phyloP scores from a whole-genome alignment of 2,329 filamentous ascomycete species.

The Ceratocystis cacaofunesta region DNA sequence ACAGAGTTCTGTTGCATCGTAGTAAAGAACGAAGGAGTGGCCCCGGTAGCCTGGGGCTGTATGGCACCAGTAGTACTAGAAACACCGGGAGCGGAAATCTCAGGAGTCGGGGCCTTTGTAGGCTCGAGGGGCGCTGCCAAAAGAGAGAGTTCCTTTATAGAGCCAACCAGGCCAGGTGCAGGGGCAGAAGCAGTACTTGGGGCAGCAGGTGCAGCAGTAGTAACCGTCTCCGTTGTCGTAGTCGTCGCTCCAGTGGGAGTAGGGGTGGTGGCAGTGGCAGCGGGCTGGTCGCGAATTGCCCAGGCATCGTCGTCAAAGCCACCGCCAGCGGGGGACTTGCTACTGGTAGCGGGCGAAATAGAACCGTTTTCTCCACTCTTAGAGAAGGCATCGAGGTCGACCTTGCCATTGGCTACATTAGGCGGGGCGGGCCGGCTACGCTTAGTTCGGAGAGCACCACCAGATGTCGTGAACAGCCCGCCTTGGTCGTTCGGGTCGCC shows the following conservation, averaged over 20 bases:
- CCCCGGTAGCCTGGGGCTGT: constrained; percentile 35
- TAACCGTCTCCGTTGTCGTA: constrained; percentile 13
- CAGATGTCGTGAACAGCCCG: constrained; percentile 81
- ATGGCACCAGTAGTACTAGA: constrained; percentile 23
- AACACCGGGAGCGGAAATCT: constrained; percentile 16
- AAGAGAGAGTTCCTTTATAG: constrained; percentile 45
- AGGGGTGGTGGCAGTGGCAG: neutral
- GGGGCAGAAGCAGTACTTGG: constrained; percentile 18
- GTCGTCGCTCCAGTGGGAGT: neutral
- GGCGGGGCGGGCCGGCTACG: constrained; percentile 79
- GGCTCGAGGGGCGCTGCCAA: constrained; percentile 39
- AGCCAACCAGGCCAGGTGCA: constrained; percentile 36
- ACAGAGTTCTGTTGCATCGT: constrained; percentile 20
- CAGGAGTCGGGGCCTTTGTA: constrained; percentile 27
- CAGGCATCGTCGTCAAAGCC: constrained; percentile 96
- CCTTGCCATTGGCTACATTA: constrained; percentile 70
- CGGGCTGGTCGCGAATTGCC: constrained; percentile 58
- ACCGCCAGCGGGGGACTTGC: constrained; percentile 24
- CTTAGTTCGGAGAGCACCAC: constrained; percentile 84
- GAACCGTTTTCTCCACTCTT: constrained; percentile 30
- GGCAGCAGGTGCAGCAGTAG: constrained; percentile 23
- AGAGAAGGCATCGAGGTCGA: constrained; percentile 77
- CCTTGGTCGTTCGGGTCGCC: constrained; percentile 40
- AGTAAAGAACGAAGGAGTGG: constrained; percentile 44
- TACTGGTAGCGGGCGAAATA: constrained; percentile 19